These are phyloP conservation scores for Malus hybrid DNA, from an alignment of 331 rosid genomes.

Conservation along the genomic window DNA sequence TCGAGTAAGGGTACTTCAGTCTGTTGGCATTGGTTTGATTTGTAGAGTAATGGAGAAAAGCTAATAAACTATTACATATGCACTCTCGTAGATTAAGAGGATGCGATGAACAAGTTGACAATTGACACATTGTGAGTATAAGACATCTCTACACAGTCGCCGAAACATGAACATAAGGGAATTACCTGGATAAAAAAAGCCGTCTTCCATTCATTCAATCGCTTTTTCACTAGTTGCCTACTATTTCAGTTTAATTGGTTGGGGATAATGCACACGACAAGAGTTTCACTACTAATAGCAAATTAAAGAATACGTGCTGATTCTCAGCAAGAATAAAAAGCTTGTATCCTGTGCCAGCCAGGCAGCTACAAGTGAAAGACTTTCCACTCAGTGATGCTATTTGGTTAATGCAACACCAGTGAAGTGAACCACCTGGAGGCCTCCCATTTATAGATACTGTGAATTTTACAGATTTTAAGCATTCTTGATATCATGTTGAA, in stretches of 20 bases:
- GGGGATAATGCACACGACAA: neutral
- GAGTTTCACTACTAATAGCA: neutral
- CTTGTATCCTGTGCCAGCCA: too few species aligned
- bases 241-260: neutral
- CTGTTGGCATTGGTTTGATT: neutral
- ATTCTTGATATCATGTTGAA: neutral
- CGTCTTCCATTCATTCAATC: too few species aligned
- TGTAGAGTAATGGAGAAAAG: neutral
- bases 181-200: too few species aligned
- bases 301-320: neutral
- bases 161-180: too few species aligned
- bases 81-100: too few species aligned
- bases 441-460: neutral
- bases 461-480: neutral
- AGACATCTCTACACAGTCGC: too few species aligned
- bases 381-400: too few species aligned
- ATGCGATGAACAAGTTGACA: too few species aligned
- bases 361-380: too few species aligned
- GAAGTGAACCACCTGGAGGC: neutral
- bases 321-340: too few species aligned
- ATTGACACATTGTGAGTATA: too few species aligned
- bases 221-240: neutral
- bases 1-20: neutral
- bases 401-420: neutral
- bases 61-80: neutral